Conservation (phyloP, 306 rosid genomes). For the Trifolium dubium region DNA sequence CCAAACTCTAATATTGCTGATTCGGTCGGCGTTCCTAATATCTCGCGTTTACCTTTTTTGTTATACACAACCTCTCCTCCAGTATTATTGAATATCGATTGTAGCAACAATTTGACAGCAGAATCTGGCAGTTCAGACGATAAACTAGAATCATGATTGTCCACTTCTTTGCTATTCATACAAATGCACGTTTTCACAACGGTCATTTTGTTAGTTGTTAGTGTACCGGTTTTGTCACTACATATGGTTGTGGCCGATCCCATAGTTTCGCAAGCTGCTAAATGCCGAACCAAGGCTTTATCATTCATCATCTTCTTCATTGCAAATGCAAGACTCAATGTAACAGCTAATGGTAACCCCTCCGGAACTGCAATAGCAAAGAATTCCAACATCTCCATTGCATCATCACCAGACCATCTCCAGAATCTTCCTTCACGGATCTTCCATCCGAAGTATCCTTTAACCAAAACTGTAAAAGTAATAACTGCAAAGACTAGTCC, state of each 20-base stretch:
- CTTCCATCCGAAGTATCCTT: constrained; percentile 66
- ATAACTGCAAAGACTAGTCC: constrained; percentile 81
- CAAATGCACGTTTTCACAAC: constrained; percentile 91
- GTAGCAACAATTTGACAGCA: constrained; percentile 58
- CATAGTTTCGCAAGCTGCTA: constrained; percentile 98
- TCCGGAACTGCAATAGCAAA: constrained; percentile 96
- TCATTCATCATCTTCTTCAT: constrained; percentile 99
- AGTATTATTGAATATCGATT: constrained; percentile 84
- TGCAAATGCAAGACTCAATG: constrained; percentile 95
- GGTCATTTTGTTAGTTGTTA: constrained; percentile 90
- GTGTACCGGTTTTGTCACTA: constrained; percentile 95
- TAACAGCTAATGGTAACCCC: constrained; percentile 91
- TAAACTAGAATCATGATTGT: constrained; percentile 46
- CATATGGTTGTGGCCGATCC: constrained; percentile 95
- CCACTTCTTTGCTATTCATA: constrained; percentile 64
- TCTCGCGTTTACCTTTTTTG: constrained; percentile 70
- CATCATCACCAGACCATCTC: constrained; percentile 76
- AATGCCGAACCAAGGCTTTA: constrained; percentile 87
- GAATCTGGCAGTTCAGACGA: constrained; percentile 62
- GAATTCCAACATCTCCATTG: constrained; percentile 75
- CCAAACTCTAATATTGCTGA: constrained; percentile 85
- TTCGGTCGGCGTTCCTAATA: constrained; percentile 89
- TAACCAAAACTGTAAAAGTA: constrained; percentile 81
- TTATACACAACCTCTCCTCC: constrained; percentile 91
- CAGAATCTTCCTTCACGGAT: constrained; percentile 67